Percentiles rank a stretch among this genome's conserved stretches.
Evolutionary conservation across 345 rosid species (phyloP).

Genomic region (Syzygium aqueum): DNA sequence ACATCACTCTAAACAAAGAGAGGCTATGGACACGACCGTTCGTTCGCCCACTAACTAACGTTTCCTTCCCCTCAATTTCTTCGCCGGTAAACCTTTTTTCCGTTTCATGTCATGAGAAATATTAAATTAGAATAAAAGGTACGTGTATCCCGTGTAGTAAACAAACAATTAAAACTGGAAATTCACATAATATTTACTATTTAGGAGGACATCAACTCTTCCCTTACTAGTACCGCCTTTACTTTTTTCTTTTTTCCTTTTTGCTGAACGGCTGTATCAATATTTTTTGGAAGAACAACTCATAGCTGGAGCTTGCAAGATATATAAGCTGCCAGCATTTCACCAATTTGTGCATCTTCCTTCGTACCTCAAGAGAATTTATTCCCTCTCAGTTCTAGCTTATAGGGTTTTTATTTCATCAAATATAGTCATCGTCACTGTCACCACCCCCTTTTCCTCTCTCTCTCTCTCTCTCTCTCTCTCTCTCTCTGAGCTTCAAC

Average conservation of each 20-base stretch:
- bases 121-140: background rate
- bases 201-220: background rate
- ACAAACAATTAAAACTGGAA: background rate
- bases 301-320: constrained; percentile 16
- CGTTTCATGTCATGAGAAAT: background rate
- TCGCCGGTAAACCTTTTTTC: background rate
- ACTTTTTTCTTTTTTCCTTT: background rate
- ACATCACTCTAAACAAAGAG: background rate
- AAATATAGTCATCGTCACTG: background rate
- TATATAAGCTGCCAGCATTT: constrained; percentile 23
- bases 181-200: background rate
- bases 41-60: background rate
- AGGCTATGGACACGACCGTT: background rate
- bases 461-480: background rate
- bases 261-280: background rate
- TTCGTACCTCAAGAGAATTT: constrained; percentile 4
- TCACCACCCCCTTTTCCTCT: constrained; percentile 1
- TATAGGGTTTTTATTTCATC: background rate
- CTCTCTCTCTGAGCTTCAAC: constrained; percentile 1
- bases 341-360: constrained; percentile 14
- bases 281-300: background rate
- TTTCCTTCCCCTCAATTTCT: background rate
- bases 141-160: background rate
- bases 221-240: background rate
- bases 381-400: background rate